Base-by-base conservation (phyloP, 1,284 basidiomycete species). In the Ganoderma lucidum region DNA sequence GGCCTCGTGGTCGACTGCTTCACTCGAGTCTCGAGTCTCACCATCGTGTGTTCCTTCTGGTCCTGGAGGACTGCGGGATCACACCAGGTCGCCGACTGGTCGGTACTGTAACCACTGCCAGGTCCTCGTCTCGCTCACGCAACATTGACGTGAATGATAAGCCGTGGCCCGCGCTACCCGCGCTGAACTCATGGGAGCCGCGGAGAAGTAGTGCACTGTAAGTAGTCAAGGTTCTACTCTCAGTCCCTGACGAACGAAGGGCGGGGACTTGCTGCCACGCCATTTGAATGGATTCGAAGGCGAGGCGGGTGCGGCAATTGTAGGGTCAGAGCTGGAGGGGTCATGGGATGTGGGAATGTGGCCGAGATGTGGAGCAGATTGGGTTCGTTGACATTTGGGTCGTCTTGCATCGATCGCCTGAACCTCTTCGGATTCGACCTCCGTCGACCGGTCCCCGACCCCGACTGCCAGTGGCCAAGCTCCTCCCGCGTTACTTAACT, bases 301-400 rank as follows among this genome's bases (percentile, higher is more conserved):
- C 28, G 53, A 32, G 8, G 9, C 53, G 30, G 30, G 53, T 55
- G 28, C 53, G 53, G 53, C 32, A 15, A 32, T 55, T 30, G 53
- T 55, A 30, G n/a, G 45, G 45, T 23, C 45, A 48, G 45, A 48
- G 17, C 45, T 23, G 45, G 6, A 55, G 30, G 53, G 53, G 53
- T 56, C 53, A 56, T 59, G 56, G 32, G 55, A 35, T 28, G 55
- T 9, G 32, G 10, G 32, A n/a, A 19, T 28, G 66, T 67, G 66
- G 66, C 62, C 51, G 67, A 64, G 63, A 64, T 67, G 48, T 60
- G 66, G 53, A 41, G 55, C 62, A 67, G 66, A 67, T 67, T 67
- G 66, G 42, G 55, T 63, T 67, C 42, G 17, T 41, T 17, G 23
- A 17, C 35, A 19, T 19, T 17, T 56, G 56, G 35, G 45, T 23